A percentile compares a stretch with the other conserved stretches of the same genome.
These are phyloP conservation scores for Colletotrichum cordylinicola DNA, from an alignment of 2,329 filamentous ascomycete genomes.

Conservation along the genomic window DNA sequence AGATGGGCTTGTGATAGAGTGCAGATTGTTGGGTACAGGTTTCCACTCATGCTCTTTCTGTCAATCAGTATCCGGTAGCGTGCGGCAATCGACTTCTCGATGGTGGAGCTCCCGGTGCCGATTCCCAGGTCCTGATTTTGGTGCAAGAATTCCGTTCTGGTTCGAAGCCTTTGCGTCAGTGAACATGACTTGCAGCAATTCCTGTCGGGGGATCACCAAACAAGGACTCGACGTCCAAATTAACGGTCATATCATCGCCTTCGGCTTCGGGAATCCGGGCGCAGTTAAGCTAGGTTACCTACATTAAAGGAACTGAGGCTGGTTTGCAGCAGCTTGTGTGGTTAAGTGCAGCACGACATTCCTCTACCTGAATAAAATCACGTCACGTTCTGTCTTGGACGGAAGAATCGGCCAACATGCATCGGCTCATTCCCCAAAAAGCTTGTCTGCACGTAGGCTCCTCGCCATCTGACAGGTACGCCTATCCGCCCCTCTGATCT, in stretches of 20 bases:
- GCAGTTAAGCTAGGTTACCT: neutral
- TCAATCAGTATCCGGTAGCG: neutral
- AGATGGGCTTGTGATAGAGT: neutral
- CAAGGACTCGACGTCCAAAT: neutral
- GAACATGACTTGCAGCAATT: neutral
- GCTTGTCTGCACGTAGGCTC: neutral
- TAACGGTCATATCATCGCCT: neutral
- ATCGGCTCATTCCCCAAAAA: neutral
- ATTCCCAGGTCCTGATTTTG: neutral
- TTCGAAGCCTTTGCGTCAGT: neutral
- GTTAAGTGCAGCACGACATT: neutral
- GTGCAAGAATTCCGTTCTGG: neutral
- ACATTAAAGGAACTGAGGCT: neutral
- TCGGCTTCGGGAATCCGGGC: neutral
- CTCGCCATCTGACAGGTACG: conserved; percentile 7
- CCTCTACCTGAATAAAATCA: neutral
- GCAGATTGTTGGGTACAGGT: neutral
- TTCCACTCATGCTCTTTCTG: neutral
- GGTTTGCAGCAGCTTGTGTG: neutral
- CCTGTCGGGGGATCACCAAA: neutral
- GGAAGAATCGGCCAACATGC: neutral
- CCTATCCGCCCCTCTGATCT: conserved; percentile 4
- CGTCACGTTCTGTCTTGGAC: neutral
- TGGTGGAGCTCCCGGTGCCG: neutral
- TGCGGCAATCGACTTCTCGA: neutral